Percentiles rank a stretch among this genome's conserved stretches.
phyloP scores from a whole-genome alignment of 2,329 filamentous ascomycete genomes.

The Basipetospora chlamydospora region DNA sequence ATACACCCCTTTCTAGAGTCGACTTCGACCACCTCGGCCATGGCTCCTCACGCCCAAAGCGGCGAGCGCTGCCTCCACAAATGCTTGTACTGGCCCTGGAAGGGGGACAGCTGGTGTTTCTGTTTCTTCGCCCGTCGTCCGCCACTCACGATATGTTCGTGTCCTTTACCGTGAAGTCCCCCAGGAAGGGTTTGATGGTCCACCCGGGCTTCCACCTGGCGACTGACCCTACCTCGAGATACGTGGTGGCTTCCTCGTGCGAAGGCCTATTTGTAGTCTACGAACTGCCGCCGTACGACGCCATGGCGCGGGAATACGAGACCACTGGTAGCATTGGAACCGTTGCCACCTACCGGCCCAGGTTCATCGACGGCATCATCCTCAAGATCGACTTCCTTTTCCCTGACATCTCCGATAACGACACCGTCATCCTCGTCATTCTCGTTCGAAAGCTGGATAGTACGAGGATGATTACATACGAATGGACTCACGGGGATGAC shows the following conservation, averaged over 20 bases:
- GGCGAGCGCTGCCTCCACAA: constrained; percentile 51
- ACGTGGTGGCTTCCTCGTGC: constrained; percentile 55
- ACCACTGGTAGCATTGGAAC: constrained; percentile 35
- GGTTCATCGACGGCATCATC: constrained; percentile 54
- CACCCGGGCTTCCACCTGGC: constrained; percentile 53
- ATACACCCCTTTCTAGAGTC: no score
- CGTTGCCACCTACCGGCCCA: constrained; percentile 32
- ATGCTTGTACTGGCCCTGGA: constrained; percentile 64
- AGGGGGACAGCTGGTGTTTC: constrained; percentile 58
- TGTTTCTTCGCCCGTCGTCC: constrained; percentile 43
- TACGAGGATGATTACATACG: constrained; percentile 40
- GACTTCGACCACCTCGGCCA: no score
- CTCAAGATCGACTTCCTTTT: constrained; percentile 78
- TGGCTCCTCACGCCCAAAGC: not conserved
- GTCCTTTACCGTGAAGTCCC: constrained; percentile 42
- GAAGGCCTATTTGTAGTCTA: constrained; percentile 59
- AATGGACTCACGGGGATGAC: constrained; percentile 41
- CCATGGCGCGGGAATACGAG: constrained; percentile 34
- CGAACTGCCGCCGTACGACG: constrained; percentile 43
- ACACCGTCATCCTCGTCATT: constrained; percentile 64
- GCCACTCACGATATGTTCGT: constrained; percentile 43
- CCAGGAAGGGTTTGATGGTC: constrained; percentile 31
- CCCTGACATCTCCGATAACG: constrained; percentile 48
- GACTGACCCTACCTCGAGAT: constrained; percentile 61
- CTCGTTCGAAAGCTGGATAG: constrained; percentile 33